Conservation (phyloP, 805 yeast genomes). For the Wickerhamomyces hampshirensis region DNA sequence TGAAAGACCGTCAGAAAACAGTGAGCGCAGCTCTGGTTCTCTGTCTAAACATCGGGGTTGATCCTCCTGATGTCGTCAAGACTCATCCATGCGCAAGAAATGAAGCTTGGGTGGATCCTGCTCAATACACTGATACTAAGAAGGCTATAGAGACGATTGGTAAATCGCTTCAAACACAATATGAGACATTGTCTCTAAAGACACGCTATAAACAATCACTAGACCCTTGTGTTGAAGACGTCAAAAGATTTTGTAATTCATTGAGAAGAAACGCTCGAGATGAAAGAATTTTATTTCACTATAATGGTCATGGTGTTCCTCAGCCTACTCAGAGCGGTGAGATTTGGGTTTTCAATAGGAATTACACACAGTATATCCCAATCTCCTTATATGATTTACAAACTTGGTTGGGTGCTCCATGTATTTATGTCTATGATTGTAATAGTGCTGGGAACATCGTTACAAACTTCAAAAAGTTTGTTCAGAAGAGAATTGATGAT, state of each 20-base stretch:
- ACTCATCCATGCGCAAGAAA: constrained; percentile 89
- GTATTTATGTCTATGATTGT: constrained; percentile 91
- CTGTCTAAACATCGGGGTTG: constrained; percentile 90
- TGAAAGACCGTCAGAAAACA: constrained; percentile 87
- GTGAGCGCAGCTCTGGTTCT: constrained; percentile 88
- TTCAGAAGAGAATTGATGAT: constrained; percentile 83
- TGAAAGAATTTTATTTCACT: constrained; percentile 88
- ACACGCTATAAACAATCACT: constrained; percentile 87
- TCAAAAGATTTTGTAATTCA: constrained; percentile 85
- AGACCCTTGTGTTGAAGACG: constrained; percentile 95
- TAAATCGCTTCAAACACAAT: constrained; percentile 79
- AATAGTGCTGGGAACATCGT: constrained; percentile 92
- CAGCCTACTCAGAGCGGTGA: constrained; percentile 95
- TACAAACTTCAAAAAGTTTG: constrained; percentile 82
- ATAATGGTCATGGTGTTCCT: constrained; percentile 98
- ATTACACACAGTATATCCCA: constrained; percentile 96
- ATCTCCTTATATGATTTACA: constrained; percentile 92
- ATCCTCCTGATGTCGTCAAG: constrained; percentile 92
- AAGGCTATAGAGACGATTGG: constrained; percentile 92
- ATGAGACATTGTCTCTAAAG: constrained; percentile 81
- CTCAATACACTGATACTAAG: constrained; percentile 73
- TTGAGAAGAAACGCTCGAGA: constrained; percentile 88
- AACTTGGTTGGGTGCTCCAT: constrained; percentile 97
- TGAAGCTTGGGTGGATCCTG: constrained; percentile 94
- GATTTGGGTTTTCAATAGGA: constrained; percentile 96